A percentile compares a stretch with the other conserved stretches of the same genome.
phyloP scores from a whole-genome alignment of 768 basidiomycete genomes.

The Tylopilus felleus region DNA sequence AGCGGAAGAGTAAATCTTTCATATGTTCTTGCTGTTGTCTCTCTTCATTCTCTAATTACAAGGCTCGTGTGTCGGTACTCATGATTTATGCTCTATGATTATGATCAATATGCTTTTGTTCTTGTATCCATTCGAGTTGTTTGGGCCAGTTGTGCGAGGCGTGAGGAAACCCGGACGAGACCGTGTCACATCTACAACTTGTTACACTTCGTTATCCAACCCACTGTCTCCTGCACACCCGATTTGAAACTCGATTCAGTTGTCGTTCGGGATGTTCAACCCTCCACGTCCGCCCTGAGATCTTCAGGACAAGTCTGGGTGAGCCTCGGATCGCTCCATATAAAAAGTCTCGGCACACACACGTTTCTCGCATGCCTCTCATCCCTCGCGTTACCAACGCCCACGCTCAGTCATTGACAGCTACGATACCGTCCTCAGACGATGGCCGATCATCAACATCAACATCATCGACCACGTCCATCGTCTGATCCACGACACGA shows the following conservation, averaged over 20 bases:
- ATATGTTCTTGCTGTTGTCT: background rate
- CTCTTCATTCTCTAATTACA: background rate
- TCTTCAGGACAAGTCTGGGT: constrained; percentile 67
- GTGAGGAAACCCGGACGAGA: background rate
- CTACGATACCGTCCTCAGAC: too few species aligned
- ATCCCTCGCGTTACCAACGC: too few species aligned
- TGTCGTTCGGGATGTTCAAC: constrained; percentile 34
- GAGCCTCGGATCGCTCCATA: constrained; percentile 13
- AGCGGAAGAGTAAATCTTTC: constrained; percentile 3
- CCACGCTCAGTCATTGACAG: too few species aligned
- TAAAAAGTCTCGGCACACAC: too few species aligned
- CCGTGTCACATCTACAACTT: background rate
- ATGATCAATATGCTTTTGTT: background rate
- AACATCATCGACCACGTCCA: constrained; percentile 27
- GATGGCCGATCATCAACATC: too few species aligned
- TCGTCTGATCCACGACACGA: constrained; percentile 61
- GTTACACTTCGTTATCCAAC: too few species aligned
- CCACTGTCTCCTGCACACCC: background rate
- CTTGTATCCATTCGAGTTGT: background rate
- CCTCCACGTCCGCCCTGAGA: constrained; percentile 69
- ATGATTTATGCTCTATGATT: constrained; percentile 3
- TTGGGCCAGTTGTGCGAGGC: background rate
- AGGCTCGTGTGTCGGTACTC: background rate
- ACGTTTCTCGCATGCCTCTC: too few species aligned
- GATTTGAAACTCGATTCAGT: background rate